These are phyloP conservation scores for Tolypocladium ophioglossoides DNA, from an alignment of 2,329 filamentous ascomycete genomes.

Conservation along the genomic window DNA sequence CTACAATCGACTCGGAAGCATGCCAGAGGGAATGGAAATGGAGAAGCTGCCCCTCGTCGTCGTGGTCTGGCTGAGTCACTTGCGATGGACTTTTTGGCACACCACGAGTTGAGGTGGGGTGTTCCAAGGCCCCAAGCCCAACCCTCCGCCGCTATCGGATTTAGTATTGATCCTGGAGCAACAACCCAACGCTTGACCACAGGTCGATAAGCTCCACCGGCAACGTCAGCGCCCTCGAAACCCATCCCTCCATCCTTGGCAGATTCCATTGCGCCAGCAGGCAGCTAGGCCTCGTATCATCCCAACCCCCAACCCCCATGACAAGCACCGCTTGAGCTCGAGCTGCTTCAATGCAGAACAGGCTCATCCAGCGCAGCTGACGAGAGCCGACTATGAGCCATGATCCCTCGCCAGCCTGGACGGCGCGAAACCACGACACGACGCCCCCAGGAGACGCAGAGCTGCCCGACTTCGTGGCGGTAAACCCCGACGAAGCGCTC, in stretches of 20 bases:
- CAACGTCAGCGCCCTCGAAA: background rate
- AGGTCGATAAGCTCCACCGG: background rate
- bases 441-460: background rate
- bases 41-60: background rate
- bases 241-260: background rate
- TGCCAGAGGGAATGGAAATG: background rate
- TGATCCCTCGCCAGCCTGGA: conserved; percentile 20
- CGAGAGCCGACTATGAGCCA: conserved; percentile 37
- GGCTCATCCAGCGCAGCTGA: conserved; percentile 20
- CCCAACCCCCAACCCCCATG: conserved; percentile 8
- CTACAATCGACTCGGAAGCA: background rate
- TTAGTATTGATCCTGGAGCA: conserved; percentile 2
- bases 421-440: conserved; percentile 1
- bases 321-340: conserved; percentile 6
- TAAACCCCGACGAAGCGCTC: background rate
- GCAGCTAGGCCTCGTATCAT: background rate
- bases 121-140: background rate
- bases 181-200: background rate
- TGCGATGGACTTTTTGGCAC: background rate
- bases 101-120: background rate
- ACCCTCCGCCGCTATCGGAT: background rate
- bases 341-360: conserved; percentile 19
- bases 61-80: conserved; percentile 1
- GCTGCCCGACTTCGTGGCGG: background rate
- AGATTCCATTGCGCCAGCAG: background rate